Evolutionary conservation across 2,329 filamentous ascomycete genomes (phyloP).

Genomic region (Gliomastix tumulicola): DNA sequence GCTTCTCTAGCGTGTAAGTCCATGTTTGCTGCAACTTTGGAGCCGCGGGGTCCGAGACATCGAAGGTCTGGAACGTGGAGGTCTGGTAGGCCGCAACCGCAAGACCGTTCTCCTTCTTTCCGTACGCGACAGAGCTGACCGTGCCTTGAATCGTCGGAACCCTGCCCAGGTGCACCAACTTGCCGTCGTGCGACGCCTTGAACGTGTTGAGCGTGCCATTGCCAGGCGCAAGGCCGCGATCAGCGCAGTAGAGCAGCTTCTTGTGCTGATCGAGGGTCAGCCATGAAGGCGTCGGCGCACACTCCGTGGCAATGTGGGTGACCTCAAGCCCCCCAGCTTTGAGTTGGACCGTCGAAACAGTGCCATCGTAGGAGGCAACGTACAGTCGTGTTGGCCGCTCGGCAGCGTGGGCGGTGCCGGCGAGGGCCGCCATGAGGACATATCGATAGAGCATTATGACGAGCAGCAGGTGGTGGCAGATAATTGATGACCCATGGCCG

Average conservation of each 20-base stretch:
- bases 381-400: conserved; percentile 25
- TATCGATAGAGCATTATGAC: not conserved
- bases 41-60: conserved; percentile 27
- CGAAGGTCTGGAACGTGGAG: conserved; percentile 35
- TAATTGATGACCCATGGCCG: not conserved
- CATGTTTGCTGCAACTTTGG: conserved; percentile 27
- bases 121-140: conserved; percentile 35
- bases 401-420: not conserved
- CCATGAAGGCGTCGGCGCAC: conserved; percentile 52
- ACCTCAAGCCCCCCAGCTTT: conserved; percentile 23
- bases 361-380: conserved; percentile 40
- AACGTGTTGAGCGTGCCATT: conserved; percentile 42
- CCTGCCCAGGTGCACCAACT: conserved; percentile 26
- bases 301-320: conserved; percentile 34
- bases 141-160: conserved; percentile 29
- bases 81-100: conserved; percentile 32
- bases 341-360: conserved; percentile 39
- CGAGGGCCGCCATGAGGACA: not conserved
- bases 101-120: conserved; percentile 27
- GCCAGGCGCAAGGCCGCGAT: conserved; percentile 42
- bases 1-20: conserved; percentile 28
- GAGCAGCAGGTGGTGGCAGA: not conserved
- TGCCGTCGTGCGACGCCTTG: conserved; percentile 25
- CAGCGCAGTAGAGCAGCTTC: conserved; percentile 47
- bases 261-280: conserved; percentile 39